A percentile compares a stretch with the other conserved stretches of the same genome.
Evolutionary conservation across 1,284 basidiomycete genomes (phyloP).

Genomic region (Cutaneotrichosporon spelunceum): DNA sequence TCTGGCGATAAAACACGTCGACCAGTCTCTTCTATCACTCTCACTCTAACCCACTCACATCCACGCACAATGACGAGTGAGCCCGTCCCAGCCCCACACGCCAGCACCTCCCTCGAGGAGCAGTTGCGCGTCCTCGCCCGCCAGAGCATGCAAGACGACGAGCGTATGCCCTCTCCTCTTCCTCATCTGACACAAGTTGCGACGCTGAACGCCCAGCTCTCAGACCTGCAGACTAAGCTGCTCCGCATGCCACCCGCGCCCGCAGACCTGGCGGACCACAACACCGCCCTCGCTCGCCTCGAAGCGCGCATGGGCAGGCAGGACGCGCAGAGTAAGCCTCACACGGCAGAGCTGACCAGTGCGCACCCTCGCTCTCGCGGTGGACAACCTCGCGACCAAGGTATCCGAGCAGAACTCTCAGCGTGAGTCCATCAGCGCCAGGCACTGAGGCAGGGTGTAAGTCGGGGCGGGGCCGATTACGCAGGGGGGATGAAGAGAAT

Average conservation of each 20-base stretch:
- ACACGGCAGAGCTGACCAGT: neutral
- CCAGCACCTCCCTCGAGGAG: neutral
- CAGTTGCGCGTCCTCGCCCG: slow-evolving; percentile 2
- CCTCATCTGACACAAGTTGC: neutral
- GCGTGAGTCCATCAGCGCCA: neutral
- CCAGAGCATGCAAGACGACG: slow-evolving; percentile 2
- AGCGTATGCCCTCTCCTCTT: neutral
- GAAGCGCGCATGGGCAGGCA: slow-evolving; percentile 10
- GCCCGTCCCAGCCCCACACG: neutral
- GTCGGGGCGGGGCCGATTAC: no score
- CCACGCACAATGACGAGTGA: neutral
- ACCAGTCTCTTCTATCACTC: neutral
- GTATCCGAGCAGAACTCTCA: slow-evolving; percentile 1
- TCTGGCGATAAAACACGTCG: slow-evolving; percentile 1
- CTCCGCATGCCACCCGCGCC: neutral
- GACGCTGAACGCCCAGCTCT: neutral
- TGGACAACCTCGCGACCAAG: neutral
- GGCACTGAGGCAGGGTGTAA: neutral
- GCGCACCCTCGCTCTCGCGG: neutral
- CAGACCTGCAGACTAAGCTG: neutral
- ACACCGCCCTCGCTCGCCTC: slow-evolving; percentile 1
- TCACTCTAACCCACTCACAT: neutral
- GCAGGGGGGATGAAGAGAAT: no score
- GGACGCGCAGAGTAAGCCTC: slow-evolving; percentile 6
- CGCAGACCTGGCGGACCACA: neutral